Evolutionary conservation across 1,139 yeast genomes (phyloP).

Genomic region (Blastobotrys proliferans): DNA sequence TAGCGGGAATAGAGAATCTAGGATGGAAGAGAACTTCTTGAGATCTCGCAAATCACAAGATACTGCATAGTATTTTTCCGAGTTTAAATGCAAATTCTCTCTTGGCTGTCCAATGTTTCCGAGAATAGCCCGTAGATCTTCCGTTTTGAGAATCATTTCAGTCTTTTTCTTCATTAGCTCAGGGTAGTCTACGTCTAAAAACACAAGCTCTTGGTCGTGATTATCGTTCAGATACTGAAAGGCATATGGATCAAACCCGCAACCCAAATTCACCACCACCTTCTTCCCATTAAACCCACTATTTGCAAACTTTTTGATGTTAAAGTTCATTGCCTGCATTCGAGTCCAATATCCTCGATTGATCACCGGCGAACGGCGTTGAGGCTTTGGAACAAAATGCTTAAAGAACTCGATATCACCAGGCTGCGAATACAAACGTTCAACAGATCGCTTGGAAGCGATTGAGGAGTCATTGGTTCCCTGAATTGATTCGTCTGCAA

Average conservation of each 20-base stretch:
- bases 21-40: slow-evolving; percentile 39
- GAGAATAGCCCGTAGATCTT: slow-evolving; percentile 46
- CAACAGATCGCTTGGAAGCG: slow-evolving; percentile 78
- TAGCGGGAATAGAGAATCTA: slow-evolving; percentile 33
- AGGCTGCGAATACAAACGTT: slow-evolving; percentile 50
- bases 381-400: slow-evolving; percentile 62
- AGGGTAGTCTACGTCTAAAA: slow-evolving; percentile 74
- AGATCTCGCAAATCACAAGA: slow-evolving; percentile 67
- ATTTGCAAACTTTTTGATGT: slow-evolving; percentile 43
- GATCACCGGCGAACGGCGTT: slow-evolving; percentile 73
- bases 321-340: slow-evolving; percentile 61
- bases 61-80: slow-evolving; percentile 52
- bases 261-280: slow-evolving; percentile 65
- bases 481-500: slow-evolving; percentile 52
- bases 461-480: slow-evolving; percentile 83
- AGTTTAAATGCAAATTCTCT: slow-evolving; percentile 36
- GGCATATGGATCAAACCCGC: slow-evolving; percentile 66
- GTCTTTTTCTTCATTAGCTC: slow-evolving; percentile 56
- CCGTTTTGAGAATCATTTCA: slow-evolving; percentile 46
- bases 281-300: slow-evolving; percentile 14
- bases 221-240: slow-evolving; percentile 52
- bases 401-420: slow-evolving; percentile 52
- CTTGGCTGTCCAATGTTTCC: slow-evolving; percentile 30
- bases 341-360: slow-evolving; percentile 83
- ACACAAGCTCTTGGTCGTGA: slow-evolving; percentile 38